Evolutionary conservation across 257 asterid species (phyloP), one percentile per base, ranked within the genome.

Genomic region (Rauvolfia tetraphylla): DNA sequence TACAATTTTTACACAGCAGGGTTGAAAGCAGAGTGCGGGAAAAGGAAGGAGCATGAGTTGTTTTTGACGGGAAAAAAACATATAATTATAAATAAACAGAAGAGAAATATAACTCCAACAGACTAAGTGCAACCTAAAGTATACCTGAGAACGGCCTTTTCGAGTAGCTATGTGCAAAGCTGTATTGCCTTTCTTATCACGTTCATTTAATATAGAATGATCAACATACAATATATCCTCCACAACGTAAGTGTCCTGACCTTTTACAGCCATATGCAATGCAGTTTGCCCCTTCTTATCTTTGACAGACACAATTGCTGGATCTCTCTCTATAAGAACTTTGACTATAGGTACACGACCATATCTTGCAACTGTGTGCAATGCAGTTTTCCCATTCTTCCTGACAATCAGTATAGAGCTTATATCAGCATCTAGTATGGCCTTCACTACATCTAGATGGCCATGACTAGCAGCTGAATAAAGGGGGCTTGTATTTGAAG

Each of bases 261-360:
- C 99, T 80, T 95, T 95, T 38, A 89, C 99, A 76, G 99, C 99
- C 99, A 95, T 95, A 79, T 95, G 99, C 78, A 95, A 86, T 27
- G 99, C 98, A 7, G 99, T 95, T 86, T 95, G 99, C 61, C 97
- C 97, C 84, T 95, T 95, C 88, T 90, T 93, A 78, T 95, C 99
- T 82, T 91, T 95, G 69, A 89, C 84, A 36, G 97, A 44, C 44
- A 95, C 85, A 68, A 93, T 90, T 41, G 88, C 93, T 0, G 96
- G 91, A 86, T 93, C 97, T 79, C 89, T 85, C 59, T 80, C 86
- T 22, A 93, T 86, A 73, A 95, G 97, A 69, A 88, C 85, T 83
- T 87, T 90, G 42, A 91, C 98, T 33, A 95, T 84, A 72, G 87
- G 83, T 49, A 86, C 25, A 71, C 74, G 91, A 54, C 98, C 98